These are phyloP conservation scores for Loxodes magnus DNA, from an alignment of 73 alveolate genomes.

Conservation along the genomic window DNA sequence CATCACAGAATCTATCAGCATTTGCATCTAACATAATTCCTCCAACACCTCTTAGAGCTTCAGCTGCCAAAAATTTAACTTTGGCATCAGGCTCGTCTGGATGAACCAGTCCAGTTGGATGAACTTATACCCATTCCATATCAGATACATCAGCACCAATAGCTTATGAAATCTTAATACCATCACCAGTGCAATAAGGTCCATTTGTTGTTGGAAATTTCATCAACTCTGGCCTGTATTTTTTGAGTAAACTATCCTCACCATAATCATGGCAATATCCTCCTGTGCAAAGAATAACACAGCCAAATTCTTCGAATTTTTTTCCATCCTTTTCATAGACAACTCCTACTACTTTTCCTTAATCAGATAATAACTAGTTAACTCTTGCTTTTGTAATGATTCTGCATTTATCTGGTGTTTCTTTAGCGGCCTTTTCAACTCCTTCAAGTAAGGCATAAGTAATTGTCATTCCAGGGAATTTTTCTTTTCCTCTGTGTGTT, in stretches of 20 bases:
- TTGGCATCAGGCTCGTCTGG: constrained; percentile 29
- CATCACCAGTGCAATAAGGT: constrained; percentile 47
- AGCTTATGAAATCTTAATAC: constrained; percentile 53
- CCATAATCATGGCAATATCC: constrained; percentile 59
- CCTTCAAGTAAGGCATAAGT: constrained; percentile 13
- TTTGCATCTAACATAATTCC: constrained; percentile 50
- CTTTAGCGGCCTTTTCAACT: constrained; percentile 25
- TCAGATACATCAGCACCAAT: constrained; percentile 53
- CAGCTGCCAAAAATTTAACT: constrained; percentile 58
- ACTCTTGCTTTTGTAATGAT: constrained; percentile 28
- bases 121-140: constrained; percentile 46
- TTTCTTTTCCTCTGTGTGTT: constrained; percentile 28
- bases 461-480: constrained; percentile 20
- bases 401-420: constrained; percentile 16
- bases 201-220: constrained; percentile 50
- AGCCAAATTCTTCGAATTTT: constrained; percentile 24
- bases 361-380: constrained; percentile 8
- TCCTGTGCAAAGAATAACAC: constrained; percentile 52
- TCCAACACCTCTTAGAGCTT: constrained; percentile 62
- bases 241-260: constrained; percentile 37
- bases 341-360: constrained; percentile 16
- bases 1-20: constrained; percentile 58
- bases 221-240: constrained; percentile 29
- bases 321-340: constrained; percentile 22
- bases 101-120: constrained; percentile 61